Base-by-base conservation (phyloP, 805 yeast species). In the Wickerhamiella qilinensis region DNA sequence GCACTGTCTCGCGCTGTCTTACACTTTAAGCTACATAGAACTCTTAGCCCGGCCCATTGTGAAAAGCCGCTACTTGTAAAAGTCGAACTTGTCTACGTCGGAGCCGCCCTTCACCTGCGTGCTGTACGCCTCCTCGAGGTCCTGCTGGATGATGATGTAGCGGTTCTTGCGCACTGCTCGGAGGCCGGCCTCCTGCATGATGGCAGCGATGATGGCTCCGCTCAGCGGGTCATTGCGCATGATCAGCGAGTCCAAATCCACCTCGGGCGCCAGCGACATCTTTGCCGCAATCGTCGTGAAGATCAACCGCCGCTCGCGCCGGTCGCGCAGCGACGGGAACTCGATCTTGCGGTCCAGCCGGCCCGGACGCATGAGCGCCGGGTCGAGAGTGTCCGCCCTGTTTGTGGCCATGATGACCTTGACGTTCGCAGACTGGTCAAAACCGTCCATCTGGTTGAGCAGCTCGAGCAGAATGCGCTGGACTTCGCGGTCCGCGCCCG, bases 131-230 rank as follows among this genome's bases (percentile, higher is more conserved):
- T 91, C 99, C 59, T 91, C 99, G 57, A 91, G 68, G 64, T 91
- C 99, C 56, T 78, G 77, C 64, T 91, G 97, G 54, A 93, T 67
- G 48, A 91, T 93, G 62, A 91, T 93, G 59, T 93, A 91, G 64
- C 99, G 74, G 62, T 91, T 91, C 66, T 88, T 91, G 66, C 99
- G 80, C 35, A 91, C 97, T 2, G 99, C 99, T 51, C 98, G 75
- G 50, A 91, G 71, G 49, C 99, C 99, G 21, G 99, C 99, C 64
- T 93, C 99, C 70, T 91, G 99, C 98, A 91, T 91, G 50, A 91
- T 88, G 15, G 98, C 98, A 14, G 99, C 97, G 56, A 91, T 91
- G 41, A 88, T 73, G 11, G 69, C 98, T 55, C 99, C 99, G 28
- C 95, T 83, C 42, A 93, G 67, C 30, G 98, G 94, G 58, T 91